Evolutionary conservation across 352 stramenopile species (phyloP), one percentile per base, ranked within the genome.

Genomic region (Globisporangium canariense): DNA sequence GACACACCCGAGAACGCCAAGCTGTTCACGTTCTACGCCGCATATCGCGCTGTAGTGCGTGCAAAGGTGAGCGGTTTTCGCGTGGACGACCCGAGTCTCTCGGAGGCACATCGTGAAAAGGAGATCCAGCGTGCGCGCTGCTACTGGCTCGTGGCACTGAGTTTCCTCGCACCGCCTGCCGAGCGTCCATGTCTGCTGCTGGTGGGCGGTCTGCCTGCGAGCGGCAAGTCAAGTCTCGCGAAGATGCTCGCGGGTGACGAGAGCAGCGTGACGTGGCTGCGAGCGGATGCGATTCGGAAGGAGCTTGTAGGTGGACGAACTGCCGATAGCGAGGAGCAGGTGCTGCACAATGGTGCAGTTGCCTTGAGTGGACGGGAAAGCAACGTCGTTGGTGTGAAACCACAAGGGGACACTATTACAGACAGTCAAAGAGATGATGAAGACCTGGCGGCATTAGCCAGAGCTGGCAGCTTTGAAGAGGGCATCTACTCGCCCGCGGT

Each of bases 61-160:
- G 83, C 83, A 36, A 91, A 91, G 65, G 75, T 91, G 38, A 76
- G 68, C 30, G 83, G 83, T 9, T 90, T 91, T 59, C 76, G 81
- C 45, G 83, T 86, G 10, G 61, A 85, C 45, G 80, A 90, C 54
- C 54, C 77, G n/a, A 81, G 60, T 1, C 60, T 91, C 5, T 68
- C 75, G 9, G 68, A 67, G n/a, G 64, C 32, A 1, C 66, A 80
- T 5, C 75, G 80, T 16, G 70, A 66, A 8, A 36, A 60, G 28
- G 73, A 86, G 57, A 71, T 62, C 34, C 75, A 88, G 32, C 78
- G 68, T 10, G 70, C 83, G 3, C 72, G 70, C 47, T 86, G 78
- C 60, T 88, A 85, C 55, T 91, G 83, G 83, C 66, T 91, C 16
- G 77, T 90, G 3, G 83, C 83, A 18, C 67, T 89, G 11, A 81